Base-by-base conservation (phyloP, 2,329 filamentous ascomycete genomes). In the Penicillium frequentans region DNA sequence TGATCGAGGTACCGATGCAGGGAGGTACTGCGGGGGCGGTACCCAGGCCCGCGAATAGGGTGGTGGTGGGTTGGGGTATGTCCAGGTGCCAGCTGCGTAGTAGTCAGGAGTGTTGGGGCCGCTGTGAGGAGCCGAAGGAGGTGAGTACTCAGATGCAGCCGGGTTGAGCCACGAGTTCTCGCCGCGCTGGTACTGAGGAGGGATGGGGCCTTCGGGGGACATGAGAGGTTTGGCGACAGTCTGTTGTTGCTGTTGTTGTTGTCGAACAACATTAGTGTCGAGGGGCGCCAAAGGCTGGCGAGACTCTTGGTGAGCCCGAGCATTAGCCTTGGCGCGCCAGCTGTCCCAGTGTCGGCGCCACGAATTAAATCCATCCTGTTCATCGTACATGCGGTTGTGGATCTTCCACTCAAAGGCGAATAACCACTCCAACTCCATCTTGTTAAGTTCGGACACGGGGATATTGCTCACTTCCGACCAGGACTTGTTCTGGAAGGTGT, bases 391-490 rank as follows among this genome's bases (percentile, higher is more conserved):
- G 70, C 96, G 92, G 71, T 95, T 89, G 71, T 96, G 95, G 53
- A 97, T 86, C 63, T 87, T 84, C 88, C 91, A 96, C 65, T 86
- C 82, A 72, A 96, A 95, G 43, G 88, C 87, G 54, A 86, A 82
- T 42, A 97, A 83, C 93, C 93, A 97, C 67, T 96, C 89, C 68
- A 89, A 86, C 79, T 97, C 93, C 73, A 96, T 84, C 58, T 83
- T 81, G 77, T 96, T 96, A 65, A 97, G 82, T 70, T 96, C 91
- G 3, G 84, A 77, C 21, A 96, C 91, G 31, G 88, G 82, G 64
- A 97, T 96, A 60, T 90, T 91, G 75, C 91, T 96, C 52, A 97
- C 93, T 71, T 97, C 93, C 5, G 93, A 91, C 93, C 93, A 97
- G 1, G 93, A 96, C 54, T 91, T 89, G 78, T 96, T 97, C 82